phyloP scores from a whole-genome alignment of 2,329 filamentous ascomycete genomes.

The Zarea fungicola region DNA sequence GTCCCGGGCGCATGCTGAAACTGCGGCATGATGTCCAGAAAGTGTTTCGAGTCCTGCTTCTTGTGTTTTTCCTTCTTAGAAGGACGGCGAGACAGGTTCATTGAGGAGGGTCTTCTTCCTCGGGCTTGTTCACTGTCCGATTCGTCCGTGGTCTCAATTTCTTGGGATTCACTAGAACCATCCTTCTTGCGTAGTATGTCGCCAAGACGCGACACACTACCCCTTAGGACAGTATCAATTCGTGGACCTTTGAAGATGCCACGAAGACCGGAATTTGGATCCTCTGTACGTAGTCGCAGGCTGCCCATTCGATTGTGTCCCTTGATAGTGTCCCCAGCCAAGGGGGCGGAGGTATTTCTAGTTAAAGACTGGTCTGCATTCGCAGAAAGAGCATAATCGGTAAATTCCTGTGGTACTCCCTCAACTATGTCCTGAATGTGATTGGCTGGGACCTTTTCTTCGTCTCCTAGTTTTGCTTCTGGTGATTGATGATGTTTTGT shows the following conservation, averaged over 20 bases:
- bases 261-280: conserved; percentile 35
- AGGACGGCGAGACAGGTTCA: conserved; percentile 30
- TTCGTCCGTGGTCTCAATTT: conserved; percentile 41
- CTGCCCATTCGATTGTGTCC: conserved; percentile 45
- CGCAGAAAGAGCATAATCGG: conserved; percentile 14
- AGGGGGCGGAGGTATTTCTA: conserved; percentile 29
- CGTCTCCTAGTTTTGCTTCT: neutral
- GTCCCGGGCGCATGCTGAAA: conserved; percentile 36
- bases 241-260: conserved; percentile 74
- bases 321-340: conserved; percentile 43
- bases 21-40: conserved; percentile 47
- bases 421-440: conserved; percentile 44
- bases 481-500: neutral
- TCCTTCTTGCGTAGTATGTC: conserved; percentile 55
- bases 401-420: conserved; percentile 13
- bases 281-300: conserved; percentile 35
- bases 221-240: conserved; percentile 66
- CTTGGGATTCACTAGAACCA: conserved; percentile 27
- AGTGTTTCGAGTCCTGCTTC: conserved; percentile 35
- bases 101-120: conserved; percentile 33
- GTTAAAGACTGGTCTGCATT: conserved; percentile 16
- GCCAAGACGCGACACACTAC: conserved; percentile 50
- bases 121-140: conserved; percentile 41
- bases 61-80: conserved; percentile 28
- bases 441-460: neutral